A percentile compares a stretch with the other conserved stretches of the same genome.
phyloP scores from a whole-genome alignment of 2,329 filamentous ascomycete genomes.

The Sarocladium oryzae region DNA sequence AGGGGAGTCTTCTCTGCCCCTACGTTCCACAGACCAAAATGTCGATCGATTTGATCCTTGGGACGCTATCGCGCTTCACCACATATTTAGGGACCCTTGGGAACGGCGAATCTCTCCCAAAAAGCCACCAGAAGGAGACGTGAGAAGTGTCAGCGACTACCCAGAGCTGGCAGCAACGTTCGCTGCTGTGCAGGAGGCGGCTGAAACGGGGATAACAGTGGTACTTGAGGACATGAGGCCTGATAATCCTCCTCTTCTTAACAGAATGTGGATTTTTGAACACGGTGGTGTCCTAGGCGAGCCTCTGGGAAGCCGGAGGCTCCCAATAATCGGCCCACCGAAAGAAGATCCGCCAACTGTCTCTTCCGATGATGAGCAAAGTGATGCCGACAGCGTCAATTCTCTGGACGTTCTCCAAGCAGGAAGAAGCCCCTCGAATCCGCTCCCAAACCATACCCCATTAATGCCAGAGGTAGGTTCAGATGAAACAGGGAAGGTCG shows the following conservation, averaged over 20 bases:
- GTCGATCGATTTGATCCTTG: neutral
- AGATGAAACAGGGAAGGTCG: too few species aligned
- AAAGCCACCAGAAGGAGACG: neutral
- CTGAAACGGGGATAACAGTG: neutral
- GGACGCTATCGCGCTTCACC: conserved; percentile 1
- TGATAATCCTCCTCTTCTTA: neutral
- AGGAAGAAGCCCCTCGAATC: too few species aligned
- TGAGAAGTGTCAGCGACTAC: neutral
- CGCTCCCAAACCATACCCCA: too few species aligned
- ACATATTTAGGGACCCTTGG: conserved; percentile 6
- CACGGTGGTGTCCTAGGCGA: neutral
- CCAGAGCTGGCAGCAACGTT: neutral
- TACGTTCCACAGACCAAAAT: neutral
- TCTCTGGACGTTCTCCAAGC: too few species aligned
- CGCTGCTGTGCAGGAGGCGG: neutral
- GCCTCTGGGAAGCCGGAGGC: neutral
- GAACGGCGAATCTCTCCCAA: conserved; percentile 2
- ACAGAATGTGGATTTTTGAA: neutral
- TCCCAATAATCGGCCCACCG: too few species aligned
- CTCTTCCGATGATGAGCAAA: too few species aligned
- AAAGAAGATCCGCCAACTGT: too few species aligned
- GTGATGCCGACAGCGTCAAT: too few species aligned
- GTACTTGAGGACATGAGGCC: neutral
- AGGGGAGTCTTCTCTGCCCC: neutral
- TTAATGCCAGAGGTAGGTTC: too few species aligned